phyloP scores from a whole-genome alignment of 768 basidiomycete genomes.

The Lactarius tabidus region DNA sequence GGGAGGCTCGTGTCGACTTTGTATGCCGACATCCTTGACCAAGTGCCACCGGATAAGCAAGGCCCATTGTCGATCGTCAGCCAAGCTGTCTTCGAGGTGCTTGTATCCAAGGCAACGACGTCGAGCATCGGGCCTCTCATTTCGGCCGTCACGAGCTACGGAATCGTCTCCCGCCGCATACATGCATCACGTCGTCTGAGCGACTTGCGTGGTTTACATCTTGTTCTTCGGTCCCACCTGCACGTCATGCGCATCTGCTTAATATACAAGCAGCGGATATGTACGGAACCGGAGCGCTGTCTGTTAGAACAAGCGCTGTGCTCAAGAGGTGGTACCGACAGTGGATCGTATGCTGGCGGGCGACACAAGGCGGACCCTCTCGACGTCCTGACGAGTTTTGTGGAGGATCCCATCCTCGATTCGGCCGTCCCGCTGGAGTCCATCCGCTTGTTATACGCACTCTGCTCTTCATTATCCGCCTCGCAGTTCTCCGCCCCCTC shows the following conservation, averaged over 20 bases:
- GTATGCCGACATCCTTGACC: conserved; percentile 62
- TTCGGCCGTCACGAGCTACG: conserved; percentile 59
- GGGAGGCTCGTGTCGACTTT: conserved; percentile 61
- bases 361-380: conserved; percentile 62
- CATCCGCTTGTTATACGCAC: conserved; percentile 58
- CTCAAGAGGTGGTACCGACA: conserved; percentile 51
- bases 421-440: conserved; percentile 60
- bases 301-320: conserved; percentile 77
- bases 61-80: conserved; percentile 59
- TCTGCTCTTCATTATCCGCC: conserved; percentile 61
- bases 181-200: conserved; percentile 60
- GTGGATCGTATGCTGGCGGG: conserved; percentile 40
- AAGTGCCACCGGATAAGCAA: conserved; percentile 53
- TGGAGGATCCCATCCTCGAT: conserved; percentile 62
- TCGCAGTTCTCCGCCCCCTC: conserved; percentile 62
- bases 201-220: conserved; percentile 65
- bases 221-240: conserved; percentile 65
- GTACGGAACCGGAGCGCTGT: conserved; percentile 34
- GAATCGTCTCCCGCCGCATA: conserved; percentile 54
- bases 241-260: conserved; percentile 59
- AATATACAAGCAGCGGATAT: conserved; percentile 52
- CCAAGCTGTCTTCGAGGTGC: conserved; percentile 60
- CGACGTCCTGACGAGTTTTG: conserved; percentile 66
- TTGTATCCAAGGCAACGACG: conserved; percentile 71
- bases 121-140: conserved; percentile 81